Evolutionary conservation across 2,329 filamentous ascomycete genomes (phyloP), one percentile per base, ranked within the genome.

Genomic region (Verticillium zaregamsianum): DNA sequence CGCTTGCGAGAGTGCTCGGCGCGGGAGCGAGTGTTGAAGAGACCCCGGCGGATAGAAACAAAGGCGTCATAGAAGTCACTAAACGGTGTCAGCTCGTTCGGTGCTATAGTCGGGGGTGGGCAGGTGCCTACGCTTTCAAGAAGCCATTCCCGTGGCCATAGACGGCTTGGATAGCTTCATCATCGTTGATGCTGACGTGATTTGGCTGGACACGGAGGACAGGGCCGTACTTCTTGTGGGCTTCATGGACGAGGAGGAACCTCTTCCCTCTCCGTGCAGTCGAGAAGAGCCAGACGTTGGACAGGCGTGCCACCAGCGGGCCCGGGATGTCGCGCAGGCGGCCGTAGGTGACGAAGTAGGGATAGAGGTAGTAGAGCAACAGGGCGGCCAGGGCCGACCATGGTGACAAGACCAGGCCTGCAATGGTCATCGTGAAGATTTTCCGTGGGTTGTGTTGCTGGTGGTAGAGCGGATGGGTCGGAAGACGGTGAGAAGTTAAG

Each of bases 61-160:
- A 97, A 97, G 58, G 91, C 90, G 70, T 96, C 92, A 69, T 97
- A 97, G 77, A 93, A 97, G 2, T 94, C 88, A 52, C 90, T 92
- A 62, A 11, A 49, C 3, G 2, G 12, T 28, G 45, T 60, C 40
- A 65, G 64, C 31, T 25, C 9, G 8, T 23, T 25, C 45, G 8
- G 7, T 23, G 9, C 33, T 11, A 7, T n/a, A 25, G 14, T 40
- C 45, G n/a, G 3, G 3, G 2, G 15, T 11, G 0, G 1, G 3
- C 17, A 1, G 17, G 14, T 6, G 78, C 82, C 59, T 74, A 89
- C 83, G 87, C 79, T 73, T 92, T 92, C 62, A 91, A 70, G 68
- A 91, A 90, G 0, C 89, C 90, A 69, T 91, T 92, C 8, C 89
- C 88, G 68, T 92, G 90, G 5, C 92, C 92, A 68, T 96, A 96